Conservation (phyloP, 1,139 yeast genomes). For the Candida smagusa region DNA sequence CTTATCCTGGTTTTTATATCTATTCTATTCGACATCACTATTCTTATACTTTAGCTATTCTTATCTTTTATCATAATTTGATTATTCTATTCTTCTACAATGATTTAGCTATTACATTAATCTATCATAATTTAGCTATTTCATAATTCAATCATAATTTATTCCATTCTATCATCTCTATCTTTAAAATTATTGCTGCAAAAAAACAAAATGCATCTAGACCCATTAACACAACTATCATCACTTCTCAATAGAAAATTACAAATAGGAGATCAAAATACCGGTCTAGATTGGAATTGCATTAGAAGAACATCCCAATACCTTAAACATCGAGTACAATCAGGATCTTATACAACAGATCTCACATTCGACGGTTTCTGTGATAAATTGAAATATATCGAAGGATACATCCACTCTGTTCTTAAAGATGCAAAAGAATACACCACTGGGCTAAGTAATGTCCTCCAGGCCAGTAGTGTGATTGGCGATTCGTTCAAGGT, state of each 20-base stretch:
- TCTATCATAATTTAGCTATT: too few relatives aligned
- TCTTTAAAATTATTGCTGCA: constrained; percentile 1
- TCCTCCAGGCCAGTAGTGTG: constrained; percentile 15
- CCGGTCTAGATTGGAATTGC: constrained; percentile 23
- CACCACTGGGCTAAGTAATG: constrained; percentile 10
- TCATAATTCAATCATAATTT: too few relatives aligned
- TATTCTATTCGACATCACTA: too few relatives aligned
- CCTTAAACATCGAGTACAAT: constrained; percentile 27
- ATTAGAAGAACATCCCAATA: constrained; percentile 30
- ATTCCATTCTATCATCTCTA: background rate
- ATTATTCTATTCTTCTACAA: too few relatives aligned
- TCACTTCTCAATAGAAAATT: constrained; percentile 10
- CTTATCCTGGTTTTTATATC: too few relatives aligned
- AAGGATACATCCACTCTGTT: constrained; percentile 17
- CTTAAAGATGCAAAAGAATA: constrained; percentile 17
- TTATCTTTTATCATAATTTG: too few relatives aligned
- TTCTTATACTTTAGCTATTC: too few relatives aligned
- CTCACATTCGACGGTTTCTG: constrained; percentile 33
- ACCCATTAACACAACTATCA: constrained; percentile 1
- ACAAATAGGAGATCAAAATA: constrained; percentile 15
- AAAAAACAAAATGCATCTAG: constrained; percentile 1
- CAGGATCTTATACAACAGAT: constrained; percentile 31
- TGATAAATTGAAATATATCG: constrained; percentile 16
- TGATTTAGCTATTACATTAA: too few relatives aligned
- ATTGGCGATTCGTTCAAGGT: constrained; percentile 18